These are phyloP conservation scores for Globisporangium nunn DNA, from an alignment of 352 stramenopile species.

Conservation along the genomic window DNA sequence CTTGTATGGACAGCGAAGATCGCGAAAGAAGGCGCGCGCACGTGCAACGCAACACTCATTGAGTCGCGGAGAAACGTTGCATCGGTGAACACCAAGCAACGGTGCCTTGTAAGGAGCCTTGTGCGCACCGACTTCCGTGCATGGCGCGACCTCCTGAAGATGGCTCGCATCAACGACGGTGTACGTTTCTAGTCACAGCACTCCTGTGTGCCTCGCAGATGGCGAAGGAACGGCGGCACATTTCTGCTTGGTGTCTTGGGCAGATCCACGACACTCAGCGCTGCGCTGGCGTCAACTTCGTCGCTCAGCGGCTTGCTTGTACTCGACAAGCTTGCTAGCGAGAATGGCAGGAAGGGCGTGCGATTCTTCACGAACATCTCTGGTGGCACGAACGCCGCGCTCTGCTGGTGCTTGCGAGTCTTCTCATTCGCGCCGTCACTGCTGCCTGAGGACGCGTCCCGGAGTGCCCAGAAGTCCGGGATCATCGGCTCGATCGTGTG, in stretches of 20 bases:
- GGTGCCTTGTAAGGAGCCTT: too few relatives aligned
- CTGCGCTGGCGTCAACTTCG: neutral
- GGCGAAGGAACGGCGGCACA: slow-evolving; percentile 1
- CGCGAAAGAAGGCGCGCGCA: too few relatives aligned
- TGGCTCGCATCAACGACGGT: too few relatives aligned
- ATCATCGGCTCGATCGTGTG: slow-evolving; percentile 50
- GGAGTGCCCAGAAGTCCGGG: slow-evolving; percentile 20
- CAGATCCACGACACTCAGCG: too few relatives aligned
- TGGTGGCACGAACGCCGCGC: slow-evolving; percentile 26
- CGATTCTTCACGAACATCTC: slow-evolving; percentile 41
- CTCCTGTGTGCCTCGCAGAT: slow-evolving; percentile 2
- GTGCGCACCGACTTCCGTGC: too few relatives aligned
- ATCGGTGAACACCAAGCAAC: too few relatives aligned
- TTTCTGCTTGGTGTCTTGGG: slow-evolving; percentile 5
- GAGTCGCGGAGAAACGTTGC: too few relatives aligned
- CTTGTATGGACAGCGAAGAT: too few relatives aligned
- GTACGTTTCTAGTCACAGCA: too few relatives aligned
- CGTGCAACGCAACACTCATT: too few relatives aligned
- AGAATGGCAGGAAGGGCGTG: slow-evolving; percentile 16
- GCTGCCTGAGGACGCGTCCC: neutral
- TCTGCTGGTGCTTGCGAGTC: neutral
- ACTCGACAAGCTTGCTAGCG: neutral
- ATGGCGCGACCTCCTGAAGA: too few relatives aligned
- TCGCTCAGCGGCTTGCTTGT: neutral
- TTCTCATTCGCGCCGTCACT: neutral